These are phyloP conservation scores for Cercospora sojina DNA, from an alignment of 2,329 filamentous ascomycete species.

Conservation along the genomic window DNA sequence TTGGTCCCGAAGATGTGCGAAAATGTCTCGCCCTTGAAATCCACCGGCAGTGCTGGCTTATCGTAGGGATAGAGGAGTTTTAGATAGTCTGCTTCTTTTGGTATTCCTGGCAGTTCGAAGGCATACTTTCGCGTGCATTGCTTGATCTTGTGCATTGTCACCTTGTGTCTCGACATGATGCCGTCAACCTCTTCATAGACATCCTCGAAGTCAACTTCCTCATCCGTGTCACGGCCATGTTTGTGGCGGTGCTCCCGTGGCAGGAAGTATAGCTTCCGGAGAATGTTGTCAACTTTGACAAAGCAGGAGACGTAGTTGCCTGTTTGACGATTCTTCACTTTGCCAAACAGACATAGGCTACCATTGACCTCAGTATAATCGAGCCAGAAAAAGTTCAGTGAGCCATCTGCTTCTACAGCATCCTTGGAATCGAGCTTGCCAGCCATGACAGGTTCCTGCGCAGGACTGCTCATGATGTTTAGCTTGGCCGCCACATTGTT, in stretches of 20 bases:
- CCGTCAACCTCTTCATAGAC: conserved; percentile 87
- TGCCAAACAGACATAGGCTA: conserved; percentile 90
- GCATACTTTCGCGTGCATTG: conserved; percentile 86
- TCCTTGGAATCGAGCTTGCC: conserved; percentile 82
- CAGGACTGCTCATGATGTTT: conserved; percentile 78
- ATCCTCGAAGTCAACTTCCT: conserved; percentile 81
- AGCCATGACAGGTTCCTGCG: conserved; percentile 61
- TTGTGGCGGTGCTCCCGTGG: conserved; percentile 66
- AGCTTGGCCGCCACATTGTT: conserved; percentile 81
- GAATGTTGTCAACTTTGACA: conserved; percentile 90
- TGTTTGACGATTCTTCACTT: conserved; percentile 85
- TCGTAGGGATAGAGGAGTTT: conserved; percentile 96
- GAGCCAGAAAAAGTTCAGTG: conserved; percentile 91
- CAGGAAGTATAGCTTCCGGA: conserved; percentile 89
- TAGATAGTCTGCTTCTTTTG: conserved; percentile 85
- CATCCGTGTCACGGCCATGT: conserved; percentile 66
- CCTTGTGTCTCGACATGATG: conserved; percentile 82
- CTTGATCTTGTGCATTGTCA: conserved; percentile 92
- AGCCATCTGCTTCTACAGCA: conserved; percentile 91
- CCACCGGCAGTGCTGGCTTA: conserved; percentile 70
- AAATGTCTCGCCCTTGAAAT: conserved; percentile 78
- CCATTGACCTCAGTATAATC: conserved; percentile 94
- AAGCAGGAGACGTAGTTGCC: conserved; percentile 85
- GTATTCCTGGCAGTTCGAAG: conserved; percentile 84
- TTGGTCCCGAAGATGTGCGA: conserved; percentile 92